A percentile compares a stretch with the other conserved stretches of the same genome.
phyloP scores from a whole-genome alignment of 1,284 basidiomycete species.

The Mycena sp. region DNA sequence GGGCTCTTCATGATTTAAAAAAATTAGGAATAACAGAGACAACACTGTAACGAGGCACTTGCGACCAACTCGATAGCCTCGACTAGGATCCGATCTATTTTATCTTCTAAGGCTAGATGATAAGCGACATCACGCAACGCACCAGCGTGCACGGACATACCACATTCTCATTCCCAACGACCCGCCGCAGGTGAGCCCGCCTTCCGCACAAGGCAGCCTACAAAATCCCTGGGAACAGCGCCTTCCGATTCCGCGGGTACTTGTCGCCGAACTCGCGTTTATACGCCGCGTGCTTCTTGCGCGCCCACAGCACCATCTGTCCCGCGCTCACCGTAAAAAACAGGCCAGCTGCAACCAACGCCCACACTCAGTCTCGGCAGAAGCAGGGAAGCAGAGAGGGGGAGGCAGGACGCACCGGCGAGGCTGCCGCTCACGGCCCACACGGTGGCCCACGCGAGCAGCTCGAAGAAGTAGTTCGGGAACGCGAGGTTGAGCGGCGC shows the following conservation, averaged over 20 bases:
- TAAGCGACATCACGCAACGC: no score
- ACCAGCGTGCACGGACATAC: no score
- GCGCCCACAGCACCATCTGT: conserved; percentile 91
- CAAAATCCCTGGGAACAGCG: conserved; percentile 81
- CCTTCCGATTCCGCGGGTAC: conserved; percentile 81
- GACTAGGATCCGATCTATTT: no score
- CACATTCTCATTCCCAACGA: no score
- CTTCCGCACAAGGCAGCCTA: conserved; percentile 32
- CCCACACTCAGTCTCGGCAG: background rate
- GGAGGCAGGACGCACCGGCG: conserved; percentile 62
- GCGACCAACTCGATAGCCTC: no score
- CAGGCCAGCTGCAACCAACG: conserved; percentile 60
- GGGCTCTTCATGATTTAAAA: no score
- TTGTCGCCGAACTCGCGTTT: conserved; percentile 93
- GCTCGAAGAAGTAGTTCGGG: conserved; percentile 98
- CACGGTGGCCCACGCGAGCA: conserved; percentile 80
- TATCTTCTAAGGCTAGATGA: no score
- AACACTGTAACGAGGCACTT: no score
- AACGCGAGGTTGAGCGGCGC: conserved; percentile 69
- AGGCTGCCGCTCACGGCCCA: conserved; percentile 83
- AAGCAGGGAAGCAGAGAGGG: background rate
- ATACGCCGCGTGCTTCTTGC: conserved; percentile 92
- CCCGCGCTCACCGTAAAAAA: conserved; percentile 76
- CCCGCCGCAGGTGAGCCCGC: no score
- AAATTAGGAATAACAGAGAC: no score